phyloP scores from a whole-genome alignment of 306 rosid genomes.

The Rubus idaeus region DNA sequence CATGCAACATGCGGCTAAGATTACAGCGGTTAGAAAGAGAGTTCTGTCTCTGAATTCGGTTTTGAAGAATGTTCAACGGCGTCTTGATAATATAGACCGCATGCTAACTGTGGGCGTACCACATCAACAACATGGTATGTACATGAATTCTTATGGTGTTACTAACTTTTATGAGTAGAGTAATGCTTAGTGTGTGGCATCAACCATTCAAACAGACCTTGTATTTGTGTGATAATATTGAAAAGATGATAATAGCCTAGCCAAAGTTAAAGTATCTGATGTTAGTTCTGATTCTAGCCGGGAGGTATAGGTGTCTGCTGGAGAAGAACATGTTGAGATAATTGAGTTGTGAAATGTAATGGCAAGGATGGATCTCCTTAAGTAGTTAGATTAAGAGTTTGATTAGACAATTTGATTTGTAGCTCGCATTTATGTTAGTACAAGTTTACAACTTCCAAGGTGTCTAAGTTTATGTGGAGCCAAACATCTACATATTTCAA shows the following conservation, averaged over 20 bases:
- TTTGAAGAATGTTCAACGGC: conserved; percentile 64
- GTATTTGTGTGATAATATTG: background rate
- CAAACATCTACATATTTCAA: background rate
- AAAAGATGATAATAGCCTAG: background rate
- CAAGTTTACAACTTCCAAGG: background rate
- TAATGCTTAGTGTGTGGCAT: background rate
- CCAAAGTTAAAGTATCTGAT: background rate
- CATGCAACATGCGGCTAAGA: conserved; percentile 74
- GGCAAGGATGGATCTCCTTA: background rate
- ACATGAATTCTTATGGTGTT: too few species aligned
- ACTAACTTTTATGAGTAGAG: background rate
- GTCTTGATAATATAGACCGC: conserved; percentile 78
- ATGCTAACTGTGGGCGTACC: conserved; percentile 38
- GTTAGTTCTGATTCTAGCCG: background rate
- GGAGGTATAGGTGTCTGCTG: background rate
- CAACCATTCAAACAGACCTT: too few species aligned
- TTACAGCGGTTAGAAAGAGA: conserved; percentile 65
- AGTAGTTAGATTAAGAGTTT: background rate
- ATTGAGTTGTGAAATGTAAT: background rate
- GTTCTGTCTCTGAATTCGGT: conserved; percentile 66
- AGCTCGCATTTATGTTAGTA: background rate
- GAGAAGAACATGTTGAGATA: background rate
- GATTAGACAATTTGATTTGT: background rate
- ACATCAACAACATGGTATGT: conserved; percentile 15
- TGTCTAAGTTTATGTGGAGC: background rate